phyloP scores from a whole-genome alignment of 2,329 filamentous ascomycete genomes.

The Botryosphaeria dothidea region DNA sequence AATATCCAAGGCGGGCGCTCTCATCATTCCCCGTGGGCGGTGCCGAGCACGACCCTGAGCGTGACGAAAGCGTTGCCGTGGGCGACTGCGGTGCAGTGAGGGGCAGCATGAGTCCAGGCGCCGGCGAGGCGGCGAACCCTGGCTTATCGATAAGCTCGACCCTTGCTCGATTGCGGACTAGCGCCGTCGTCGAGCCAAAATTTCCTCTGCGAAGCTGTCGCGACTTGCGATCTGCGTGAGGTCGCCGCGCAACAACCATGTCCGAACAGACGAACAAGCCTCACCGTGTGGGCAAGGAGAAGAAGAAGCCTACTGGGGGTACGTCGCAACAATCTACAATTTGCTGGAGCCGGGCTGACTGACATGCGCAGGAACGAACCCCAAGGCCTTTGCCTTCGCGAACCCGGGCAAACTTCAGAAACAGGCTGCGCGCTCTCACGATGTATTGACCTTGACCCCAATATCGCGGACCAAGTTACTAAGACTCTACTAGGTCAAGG shows the following conservation, averaged over 20 bases:
- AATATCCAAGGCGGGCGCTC: background rate
- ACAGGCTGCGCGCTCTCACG: slow-evolving; percentile 70
- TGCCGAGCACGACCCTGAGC: slow-evolving; percentile 2
- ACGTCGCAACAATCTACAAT: slow-evolving; percentile 24
- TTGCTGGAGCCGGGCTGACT: slow-evolving; percentile 21
- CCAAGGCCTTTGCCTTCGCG: slow-evolving; percentile 86
- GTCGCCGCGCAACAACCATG: slow-evolving; percentile 52
- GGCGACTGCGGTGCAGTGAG: background rate
- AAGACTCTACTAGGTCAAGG: slow-evolving; percentile 68
- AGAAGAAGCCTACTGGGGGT: slow-evolving; percentile 74
- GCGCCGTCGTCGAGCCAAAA: slow-evolving; percentile 12
- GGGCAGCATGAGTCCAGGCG: background rate
- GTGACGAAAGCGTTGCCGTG: background rate
- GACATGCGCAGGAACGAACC: slow-evolving; percentile 65
- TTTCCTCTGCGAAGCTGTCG: slow-evolving; percentile 15
- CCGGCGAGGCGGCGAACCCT: background rate
- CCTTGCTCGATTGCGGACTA: background rate
- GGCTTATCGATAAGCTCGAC: slow-evolving; percentile 6
- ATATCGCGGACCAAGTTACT: background rate
- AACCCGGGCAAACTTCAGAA: slow-evolving; percentile 79
- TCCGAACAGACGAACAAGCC: slow-evolving; percentile 82
- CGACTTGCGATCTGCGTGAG: slow-evolving; percentile 14
- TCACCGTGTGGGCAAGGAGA: slow-evolving; percentile 85
- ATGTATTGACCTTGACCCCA: slow-evolving; percentile 52
- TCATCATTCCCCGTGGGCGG: background rate